phyloP scores from a whole-genome alignment of 176 grass and related monocot species.

The Melocanna baccifera region DNA sequence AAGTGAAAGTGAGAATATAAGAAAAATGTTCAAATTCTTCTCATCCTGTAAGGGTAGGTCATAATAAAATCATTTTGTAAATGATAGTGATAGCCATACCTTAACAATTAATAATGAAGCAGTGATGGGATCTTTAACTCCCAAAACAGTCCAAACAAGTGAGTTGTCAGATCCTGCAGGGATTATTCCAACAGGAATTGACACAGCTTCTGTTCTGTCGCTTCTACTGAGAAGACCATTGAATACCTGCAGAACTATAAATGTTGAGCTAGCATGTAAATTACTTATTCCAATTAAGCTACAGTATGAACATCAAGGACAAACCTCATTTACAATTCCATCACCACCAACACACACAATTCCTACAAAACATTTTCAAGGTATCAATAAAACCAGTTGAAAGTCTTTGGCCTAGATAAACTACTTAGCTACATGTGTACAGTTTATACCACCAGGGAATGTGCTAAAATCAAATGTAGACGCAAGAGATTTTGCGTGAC shows the following conservation, averaged over 20 bases:
- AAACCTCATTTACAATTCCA: conserved; percentile 98
- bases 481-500: conserved; percentile 83
- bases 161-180: conserved; percentile 99
- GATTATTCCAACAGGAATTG: conserved; percentile 97
- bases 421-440: conserved; percentile 16
- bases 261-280: conserved; percentile 21
- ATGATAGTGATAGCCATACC: conserved; percentile 35
- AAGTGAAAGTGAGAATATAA: conserved; percentile 3
- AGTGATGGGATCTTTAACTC: conserved; percentile 93
- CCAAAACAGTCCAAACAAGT: conserved; percentile 93
- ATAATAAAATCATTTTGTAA: not conserved
- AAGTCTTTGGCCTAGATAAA: conserved; percentile 27
- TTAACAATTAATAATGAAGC: conserved; percentile 92
- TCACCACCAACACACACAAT: conserved; percentile 95
- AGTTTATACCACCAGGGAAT: conserved; percentile 77
- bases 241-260: conserved; percentile 61
- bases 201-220: conserved; percentile 82
- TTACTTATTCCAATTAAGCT: conserved; percentile 10
- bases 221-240: conserved; percentile 93
- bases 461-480: conserved; percentile 75
- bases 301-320: conserved; percentile 20
- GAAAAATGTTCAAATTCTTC: not conserved
- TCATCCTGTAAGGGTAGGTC: not conserved
- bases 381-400: conserved; percentile 5
- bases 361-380: conserved; percentile 49